phyloP scores from a whole-genome alignment of 805 yeast genomes.

The Kuraishia piskuri region DNA sequence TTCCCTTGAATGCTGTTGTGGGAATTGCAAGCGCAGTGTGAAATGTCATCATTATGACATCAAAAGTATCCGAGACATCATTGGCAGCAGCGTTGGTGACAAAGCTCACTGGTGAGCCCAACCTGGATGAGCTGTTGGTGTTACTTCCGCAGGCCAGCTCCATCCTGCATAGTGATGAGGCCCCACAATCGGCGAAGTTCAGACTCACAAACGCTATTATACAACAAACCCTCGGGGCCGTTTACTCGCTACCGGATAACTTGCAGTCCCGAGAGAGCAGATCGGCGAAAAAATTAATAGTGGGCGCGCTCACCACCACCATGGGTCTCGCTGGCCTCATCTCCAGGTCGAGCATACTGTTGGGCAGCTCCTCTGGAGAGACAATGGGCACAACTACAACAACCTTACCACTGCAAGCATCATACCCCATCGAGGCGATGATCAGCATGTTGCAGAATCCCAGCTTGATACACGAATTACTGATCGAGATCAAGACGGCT shows the following conservation, averaged over 20 bases:
- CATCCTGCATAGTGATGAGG: background rate
- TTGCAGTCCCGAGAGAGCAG: background rate
- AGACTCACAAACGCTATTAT: background rate
- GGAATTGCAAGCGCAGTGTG: background rate
- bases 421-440: background rate
- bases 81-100: background rate
- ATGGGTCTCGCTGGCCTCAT: background rate
- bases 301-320: background rate
- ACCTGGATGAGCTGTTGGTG: background rate
- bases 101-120: background rate
- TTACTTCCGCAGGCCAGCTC: background rate
- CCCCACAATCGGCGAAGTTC: background rate
- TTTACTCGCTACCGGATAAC: background rate
- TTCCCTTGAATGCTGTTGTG: too few species aligned
- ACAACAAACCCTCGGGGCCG: background rate
- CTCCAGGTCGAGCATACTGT: background rate
- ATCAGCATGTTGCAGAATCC: background rate
- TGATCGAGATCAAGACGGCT: background rate
- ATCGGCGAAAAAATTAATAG: background rate
- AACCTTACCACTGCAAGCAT: background rate
- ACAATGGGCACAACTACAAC: background rate
- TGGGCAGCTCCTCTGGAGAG: too few species aligned
- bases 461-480: background rate
- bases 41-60: background rate
- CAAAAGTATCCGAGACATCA: background rate